These are phyloP conservation scores for Nitzschia palea DNA, from an alignment of 108 stramenopile species.

Conservation along the genomic window DNA sequence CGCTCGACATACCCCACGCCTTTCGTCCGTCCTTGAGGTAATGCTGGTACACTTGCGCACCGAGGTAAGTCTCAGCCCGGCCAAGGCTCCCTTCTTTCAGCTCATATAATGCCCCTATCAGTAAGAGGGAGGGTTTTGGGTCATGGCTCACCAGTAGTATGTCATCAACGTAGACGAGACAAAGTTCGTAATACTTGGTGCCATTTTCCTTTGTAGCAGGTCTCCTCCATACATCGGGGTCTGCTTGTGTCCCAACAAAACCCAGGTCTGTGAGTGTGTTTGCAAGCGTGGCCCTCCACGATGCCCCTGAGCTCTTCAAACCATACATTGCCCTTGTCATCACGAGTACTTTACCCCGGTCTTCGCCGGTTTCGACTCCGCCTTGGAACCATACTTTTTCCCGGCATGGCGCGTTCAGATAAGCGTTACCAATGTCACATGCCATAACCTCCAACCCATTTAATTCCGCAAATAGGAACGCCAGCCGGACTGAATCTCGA, in stretches of 20 bases:
- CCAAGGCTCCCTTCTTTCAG: conserved; percentile 13
- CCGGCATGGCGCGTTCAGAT: conserved; percentile 22
- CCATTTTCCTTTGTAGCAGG: conserved; percentile 13
- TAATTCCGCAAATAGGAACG: conserved; percentile 37
- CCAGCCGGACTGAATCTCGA: conserved; percentile 44
- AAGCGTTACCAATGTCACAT: conserved; percentile 44
- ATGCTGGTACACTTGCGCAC: neutral
- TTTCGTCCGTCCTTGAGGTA: neutral
- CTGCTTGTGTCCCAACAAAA: conserved; percentile 17
- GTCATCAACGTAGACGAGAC: conserved; percentile 34
- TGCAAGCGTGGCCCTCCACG: neutral
- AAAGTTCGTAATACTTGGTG: conserved; percentile 34
- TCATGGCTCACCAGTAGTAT: conserved; percentile 8
- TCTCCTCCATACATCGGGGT: conserved; percentile 42
- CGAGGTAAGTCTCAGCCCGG: conserved; percentile 16
- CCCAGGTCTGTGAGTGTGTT: neutral
- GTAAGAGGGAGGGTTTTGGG: conserved; percentile 2
- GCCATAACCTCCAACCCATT: conserved; percentile 25
- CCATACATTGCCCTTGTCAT: conserved; percentile 47
- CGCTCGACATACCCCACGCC: neutral
- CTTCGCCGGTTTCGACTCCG: conserved; percentile 33
- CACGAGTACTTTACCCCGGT: conserved; percentile 21
- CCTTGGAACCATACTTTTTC: conserved; percentile 26
- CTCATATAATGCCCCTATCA: neutral
- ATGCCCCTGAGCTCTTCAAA: conserved; percentile 9